Evolutionary conservation across 805 yeast genomes (phyloP).

Genomic region (Schwanniomyces occidentalis): DNA sequence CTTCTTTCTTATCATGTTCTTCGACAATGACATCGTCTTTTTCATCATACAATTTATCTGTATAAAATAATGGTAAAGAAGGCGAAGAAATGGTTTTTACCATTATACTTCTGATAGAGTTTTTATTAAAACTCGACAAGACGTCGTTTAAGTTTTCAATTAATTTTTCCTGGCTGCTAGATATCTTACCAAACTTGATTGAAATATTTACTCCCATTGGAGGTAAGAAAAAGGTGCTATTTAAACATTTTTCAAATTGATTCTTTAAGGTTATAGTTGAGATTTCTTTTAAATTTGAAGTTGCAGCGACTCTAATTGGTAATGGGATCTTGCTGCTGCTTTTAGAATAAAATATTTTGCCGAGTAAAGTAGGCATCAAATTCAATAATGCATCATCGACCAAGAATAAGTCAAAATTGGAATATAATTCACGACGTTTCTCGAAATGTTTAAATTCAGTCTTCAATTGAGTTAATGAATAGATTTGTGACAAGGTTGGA

Average conservation of each 20-base stretch:
- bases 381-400: slow-evolving; percentile 83
- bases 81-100: slow-evolving; percentile 75
- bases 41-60: slow-evolving; percentile 54
- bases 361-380: slow-evolving; percentile 78
- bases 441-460: slow-evolving; percentile 88
- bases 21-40: slow-evolving; percentile 53
- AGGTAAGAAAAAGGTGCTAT: slow-evolving; percentile 60
- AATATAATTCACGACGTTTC: slow-evolving; percentile 72
- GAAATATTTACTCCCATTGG: slow-evolving; percentile 73
- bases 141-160: slow-evolving; percentile 62
- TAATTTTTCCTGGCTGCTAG: slow-evolving; percentile 41
- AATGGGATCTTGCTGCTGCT: slow-evolving; percentile 57
- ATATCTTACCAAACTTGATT: slow-evolving; percentile 63
- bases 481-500: slow-evolving; percentile 52
- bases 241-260: slow-evolving; percentile 58
- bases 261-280: slow-evolving; percentile 52
- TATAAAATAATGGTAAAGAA: slow-evolving; percentile 77
- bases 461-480: slow-evolving; percentile 74
- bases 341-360: slow-evolving; percentile 68
- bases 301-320: slow-evolving; percentile 26
- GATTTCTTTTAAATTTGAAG: slow-evolving; percentile 38
- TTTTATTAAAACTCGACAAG: slow-evolving; percentile 44
- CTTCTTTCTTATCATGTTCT: slow-evolving; percentile 21
- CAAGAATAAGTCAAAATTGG: slow-evolving; percentile 72
- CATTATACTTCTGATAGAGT: slow-evolving; percentile 55